These are phyloP conservation scores for Agaricus bisporus DNA, from an alignment of 768 basidiomycete genomes.

Conservation along the genomic window DNA sequence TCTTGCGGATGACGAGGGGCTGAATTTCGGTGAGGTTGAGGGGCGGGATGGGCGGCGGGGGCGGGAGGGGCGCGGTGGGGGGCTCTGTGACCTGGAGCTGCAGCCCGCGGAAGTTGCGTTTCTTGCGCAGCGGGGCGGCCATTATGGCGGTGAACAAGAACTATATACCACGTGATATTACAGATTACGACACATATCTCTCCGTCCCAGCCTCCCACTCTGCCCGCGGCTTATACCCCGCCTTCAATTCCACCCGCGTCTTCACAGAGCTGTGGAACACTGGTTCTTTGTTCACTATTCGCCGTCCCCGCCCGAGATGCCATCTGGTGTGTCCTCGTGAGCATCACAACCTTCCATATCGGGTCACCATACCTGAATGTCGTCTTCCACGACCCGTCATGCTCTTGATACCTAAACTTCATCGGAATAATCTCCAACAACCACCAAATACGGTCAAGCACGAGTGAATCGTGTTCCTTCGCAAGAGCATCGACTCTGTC, in stretches of 20 bases:
- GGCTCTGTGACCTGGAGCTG: constrained; percentile 56
- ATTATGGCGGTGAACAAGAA: constrained; percentile 20
- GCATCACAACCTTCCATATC: not conserved
- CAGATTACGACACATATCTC: constrained; percentile 31
- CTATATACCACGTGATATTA: constrained; percentile 6
- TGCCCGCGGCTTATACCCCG: constrained; percentile 58
- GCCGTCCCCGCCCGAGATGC: constrained; percentile 54
- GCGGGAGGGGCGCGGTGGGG: constrained; percentile 12
- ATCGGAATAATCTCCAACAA: constrained; percentile 62
- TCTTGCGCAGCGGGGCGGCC: constrained; percentile 67
- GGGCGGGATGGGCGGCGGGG: constrained; percentile 14
- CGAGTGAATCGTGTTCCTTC: constrained; percentile 49
- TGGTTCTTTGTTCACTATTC: constrained; percentile 38
- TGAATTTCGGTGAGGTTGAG: not conserved
- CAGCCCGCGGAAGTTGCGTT: constrained; percentile 86
- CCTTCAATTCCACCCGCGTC: constrained; percentile 41
- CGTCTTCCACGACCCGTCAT: constrained; percentile 45
- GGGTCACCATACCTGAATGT: constrained; percentile 41
- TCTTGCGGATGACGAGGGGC: constrained; percentile 6
- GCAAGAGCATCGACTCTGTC: constrained; percentile 37
- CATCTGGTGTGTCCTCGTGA: constrained; percentile 25
- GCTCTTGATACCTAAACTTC: constrained; percentile 50
- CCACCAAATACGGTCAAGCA: constrained; percentile 51
- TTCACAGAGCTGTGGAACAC: constrained; percentile 62
- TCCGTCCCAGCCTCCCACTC: constrained; percentile 41